Evolutionary conservation across 345 rosid species (phyloP).

Genomic region (Cochlearia excelsa): DNA sequence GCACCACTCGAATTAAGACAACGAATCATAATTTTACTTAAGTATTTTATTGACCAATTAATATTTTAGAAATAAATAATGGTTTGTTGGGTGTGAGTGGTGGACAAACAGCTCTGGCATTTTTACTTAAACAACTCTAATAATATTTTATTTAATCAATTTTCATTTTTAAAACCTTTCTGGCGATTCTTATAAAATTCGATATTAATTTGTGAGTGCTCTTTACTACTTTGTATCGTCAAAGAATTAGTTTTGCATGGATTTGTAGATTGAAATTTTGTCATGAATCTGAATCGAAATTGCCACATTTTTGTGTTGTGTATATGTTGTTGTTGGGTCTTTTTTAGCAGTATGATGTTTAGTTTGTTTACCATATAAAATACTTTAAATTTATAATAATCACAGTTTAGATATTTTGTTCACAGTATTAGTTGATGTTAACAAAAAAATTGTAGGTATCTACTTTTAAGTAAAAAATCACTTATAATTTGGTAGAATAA

Average conservation of each 20-base stretch:
- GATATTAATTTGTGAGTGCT: constrained; percentile 9
- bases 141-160: constrained; percentile 1
- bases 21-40: constrained; percentile 20
- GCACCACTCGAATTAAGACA: constrained; percentile 31
- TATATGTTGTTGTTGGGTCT: no score
- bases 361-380: no score
- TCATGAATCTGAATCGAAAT: no score
- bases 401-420: no score
- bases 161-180: background rate
- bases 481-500: no score
- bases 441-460: no score
- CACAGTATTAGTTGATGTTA: no score
- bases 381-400: no score
- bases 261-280: background rate
- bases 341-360: no score
- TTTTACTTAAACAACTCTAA: constrained; percentile 22
- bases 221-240: constrained; percentile 9
- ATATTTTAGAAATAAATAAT: constrained; percentile 18
- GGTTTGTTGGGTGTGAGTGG: constrained; percentile 42
- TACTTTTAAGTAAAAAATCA: no score
- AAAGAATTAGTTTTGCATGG: constrained; percentile 15
- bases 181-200: constrained; percentile 17
- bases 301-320: background rate
- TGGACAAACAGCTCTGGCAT: constrained; percentile 41
- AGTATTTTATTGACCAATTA: constrained; percentile 21